Evolutionary conservation across 805 yeast genomes (phyloP), one percentile per base, ranked within the genome.

Genomic region (Debaryomyces tyrocola): DNA sequence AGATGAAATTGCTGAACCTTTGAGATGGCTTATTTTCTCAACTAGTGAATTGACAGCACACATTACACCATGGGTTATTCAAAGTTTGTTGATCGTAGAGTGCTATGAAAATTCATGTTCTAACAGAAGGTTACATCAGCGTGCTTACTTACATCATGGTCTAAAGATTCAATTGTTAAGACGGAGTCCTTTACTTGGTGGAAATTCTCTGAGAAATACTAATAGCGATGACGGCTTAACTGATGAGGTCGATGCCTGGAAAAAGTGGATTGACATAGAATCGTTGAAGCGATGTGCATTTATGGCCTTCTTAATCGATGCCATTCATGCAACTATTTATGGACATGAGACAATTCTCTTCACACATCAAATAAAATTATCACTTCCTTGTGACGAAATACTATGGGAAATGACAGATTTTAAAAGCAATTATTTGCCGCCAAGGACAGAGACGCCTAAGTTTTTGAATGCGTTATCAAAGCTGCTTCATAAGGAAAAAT

Each of bases 101-200:
- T 78, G 80, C 57, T 84, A 79, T 59, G 96, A 87, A 59, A 85
- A 87, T 59, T 73, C 82, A 48, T 80, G 85, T 51, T 73, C 87
- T 0, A 74, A 79, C 20, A 66, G 96, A 52, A 69, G 69, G 37
- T 59, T 85, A 41, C 96, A 87, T 60, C 95, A 87, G 62, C 63
- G 95, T 36, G 84, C 87, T 0, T 88, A 84, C 60, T 67, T 87
- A n/a, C 94, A 88, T 57, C 92, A 88, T 58, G 95, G 92, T 4
- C 82, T 91, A n/a, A 54, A 56, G 35, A 55, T 58, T 2, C 61
- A 58, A 37, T 41, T 59, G 41, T 36, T 58, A 10, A 43, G 59
- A 20, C 40, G 60, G 40, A 52, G 58, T 35, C 60, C 58, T 11
- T 41, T 69, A 36, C 52, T 70, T 20, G 75, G 75, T 3, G 74